Base-by-base conservation (phyloP, 768 basidiomycete genomes). In the Mycena rosella region DNA sequence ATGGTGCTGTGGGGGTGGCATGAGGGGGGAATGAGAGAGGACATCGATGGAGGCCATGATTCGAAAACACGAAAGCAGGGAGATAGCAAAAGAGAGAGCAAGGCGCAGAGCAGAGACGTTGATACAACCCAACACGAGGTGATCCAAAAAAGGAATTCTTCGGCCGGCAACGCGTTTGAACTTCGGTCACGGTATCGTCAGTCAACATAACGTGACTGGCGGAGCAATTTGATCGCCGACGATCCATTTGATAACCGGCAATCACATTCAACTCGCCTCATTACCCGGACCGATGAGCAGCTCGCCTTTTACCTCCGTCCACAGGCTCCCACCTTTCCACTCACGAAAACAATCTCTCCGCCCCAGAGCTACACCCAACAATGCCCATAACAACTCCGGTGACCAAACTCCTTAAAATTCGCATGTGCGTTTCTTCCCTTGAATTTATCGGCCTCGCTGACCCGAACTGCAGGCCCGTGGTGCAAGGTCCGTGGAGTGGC, bases 381-480 rank as follows among this genome's bases (percentile, higher is more conserved):
- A 80, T 85, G 83, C 74, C 79, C 36, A 78, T 87, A 48, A 77
- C 80, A 0, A 94, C 92, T 1, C 73, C 85, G 7, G 77, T 94
- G 65, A 93, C 91, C 17, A 85, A 89, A 74, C 73, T 92, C 48
- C 83, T 93, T 38, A 84, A 82, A 34, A 93, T 93, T 68, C 83
- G 86, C 49, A 84, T 92, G 92, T 92, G 72, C 40, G 89, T 83
- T 32, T 51, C 49, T 26, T 36, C 44, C 24, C 22, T 66, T 22
- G 24, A 38, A 27, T 58, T 44, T n/a, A n/a, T n/a, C n/a, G 67
- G 14, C 63, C 63, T 10, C 22, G 10, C 11, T 54, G 30, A 53
- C 11, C 22, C 4, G 54, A 34, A 14, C 17, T 30, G n/a, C 59
- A 93, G 92, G 34, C 95, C 94, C 18, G 82, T 95, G 51, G 86